phyloP scores from a whole-genome alignment of 306 rosid genomes.

The Canavalia ensiformis region DNA sequence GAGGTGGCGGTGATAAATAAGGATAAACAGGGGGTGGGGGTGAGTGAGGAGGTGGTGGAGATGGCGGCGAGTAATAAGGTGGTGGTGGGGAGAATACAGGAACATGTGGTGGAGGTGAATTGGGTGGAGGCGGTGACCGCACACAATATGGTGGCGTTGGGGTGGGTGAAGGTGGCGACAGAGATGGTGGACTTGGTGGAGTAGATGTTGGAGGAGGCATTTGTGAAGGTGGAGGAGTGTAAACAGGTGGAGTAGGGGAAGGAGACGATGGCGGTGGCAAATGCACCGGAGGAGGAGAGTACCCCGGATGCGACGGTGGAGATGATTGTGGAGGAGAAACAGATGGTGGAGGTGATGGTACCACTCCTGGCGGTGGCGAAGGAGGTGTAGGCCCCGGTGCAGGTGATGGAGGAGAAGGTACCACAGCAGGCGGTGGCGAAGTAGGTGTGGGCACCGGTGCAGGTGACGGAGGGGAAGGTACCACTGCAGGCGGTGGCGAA shows the following conservation, averaged over 20 bases:
- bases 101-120: slow-evolving; percentile 49
- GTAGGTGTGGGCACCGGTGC: slow-evolving; percentile 44
- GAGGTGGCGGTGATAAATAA: slow-evolving; percentile 58
- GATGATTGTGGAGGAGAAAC: slow-evolving; percentile 13
- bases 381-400: not conserved
- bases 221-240: slow-evolving; percentile 19
- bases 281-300: slow-evolving; percentile 37
- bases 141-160: slow-evolving; percentile 10
- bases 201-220: slow-evolving; percentile 12
- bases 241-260: slow-evolving; percentile 8
- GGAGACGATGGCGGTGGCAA: slow-evolving; percentile 13
- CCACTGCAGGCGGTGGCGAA: slow-evolving; percentile 14
- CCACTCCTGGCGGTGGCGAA: not conserved
- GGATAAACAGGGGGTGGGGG: slow-evolving; percentile 67
- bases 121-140: slow-evolving; percentile 38
- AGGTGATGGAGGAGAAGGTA: slow-evolving; percentile 46
- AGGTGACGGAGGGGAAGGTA: slow-evolving; percentile 34
- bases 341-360: slow-evolving; percentile 36
- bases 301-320: slow-evolving; percentile 7
- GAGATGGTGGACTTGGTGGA: slow-evolving; percentile 33
- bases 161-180: slow-evolving; percentile 2
- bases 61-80: slow-evolving; percentile 53
- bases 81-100: slow-evolving; percentile 50
- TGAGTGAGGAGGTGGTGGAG: slow-evolving; percentile 54
- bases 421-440: not conserved